Conservation (phyloP, 352 stramenopile genomes). For the Blastocystis sp. region DNA sequence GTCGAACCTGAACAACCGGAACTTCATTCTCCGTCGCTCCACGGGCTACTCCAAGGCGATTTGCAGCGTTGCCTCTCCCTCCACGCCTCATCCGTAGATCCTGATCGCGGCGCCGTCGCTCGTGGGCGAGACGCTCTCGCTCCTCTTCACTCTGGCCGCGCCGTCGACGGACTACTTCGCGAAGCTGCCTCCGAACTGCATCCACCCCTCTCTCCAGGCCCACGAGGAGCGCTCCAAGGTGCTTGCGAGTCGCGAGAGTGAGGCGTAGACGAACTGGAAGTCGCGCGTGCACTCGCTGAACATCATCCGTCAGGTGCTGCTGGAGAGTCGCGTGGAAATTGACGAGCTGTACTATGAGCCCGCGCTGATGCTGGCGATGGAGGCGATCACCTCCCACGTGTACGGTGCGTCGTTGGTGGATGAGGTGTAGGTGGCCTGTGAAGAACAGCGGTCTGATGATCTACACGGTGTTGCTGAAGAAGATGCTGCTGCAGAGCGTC, state of each 20-base stretch:
- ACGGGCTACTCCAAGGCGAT: constrained; percentile 51
- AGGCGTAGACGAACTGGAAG: constrained; percentile 40
- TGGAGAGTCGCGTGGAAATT: constrained; percentile 30
- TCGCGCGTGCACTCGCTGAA: constrained; percentile 55
- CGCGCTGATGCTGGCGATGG: constrained; percentile 51
- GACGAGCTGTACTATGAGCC: constrained; percentile 53
- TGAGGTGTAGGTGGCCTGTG: constrained; percentile 24
- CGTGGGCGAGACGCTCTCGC: neutral
- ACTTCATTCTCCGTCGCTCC: constrained; percentile 67
- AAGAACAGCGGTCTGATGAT: constrained; percentile 69
- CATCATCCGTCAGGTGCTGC: constrained; percentile 64
- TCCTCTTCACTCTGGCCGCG: constrained; percentile 35
- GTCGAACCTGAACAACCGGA: constrained; percentile 51
- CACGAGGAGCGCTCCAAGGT: neutral
- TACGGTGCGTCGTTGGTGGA: neutral
- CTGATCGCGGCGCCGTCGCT: neutral
- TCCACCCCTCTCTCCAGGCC: constrained; percentile 30
- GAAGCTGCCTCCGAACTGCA: constrained; percentile 35
- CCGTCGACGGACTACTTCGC: constrained; percentile 43
- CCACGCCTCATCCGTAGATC: neutral
- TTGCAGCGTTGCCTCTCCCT: constrained; percentile 4
- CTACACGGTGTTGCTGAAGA: constrained; percentile 63
- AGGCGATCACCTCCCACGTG: constrained; percentile 15
- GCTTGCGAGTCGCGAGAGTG: too few species aligned
- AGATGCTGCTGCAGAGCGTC: constrained; percentile 31